phyloP scores from a whole-genome alignment of 2,329 filamentous ascomycete genomes.

The Blastomyces silverae region DNA sequence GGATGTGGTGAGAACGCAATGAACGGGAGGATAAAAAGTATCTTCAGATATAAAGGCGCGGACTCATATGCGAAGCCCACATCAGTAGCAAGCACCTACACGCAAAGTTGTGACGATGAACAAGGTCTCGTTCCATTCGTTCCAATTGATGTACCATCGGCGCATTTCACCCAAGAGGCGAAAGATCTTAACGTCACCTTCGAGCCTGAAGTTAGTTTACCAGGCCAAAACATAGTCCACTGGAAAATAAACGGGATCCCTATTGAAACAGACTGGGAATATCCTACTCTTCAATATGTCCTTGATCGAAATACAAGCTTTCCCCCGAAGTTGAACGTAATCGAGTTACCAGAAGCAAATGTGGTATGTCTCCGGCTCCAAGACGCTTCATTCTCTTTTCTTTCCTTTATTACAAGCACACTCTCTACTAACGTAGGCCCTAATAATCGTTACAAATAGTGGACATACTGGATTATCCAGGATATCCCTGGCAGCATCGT shows the following conservation, averaged over 20 bases:
- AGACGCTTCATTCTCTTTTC: not conserved
- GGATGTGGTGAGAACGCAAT: conserved; percentile 13
- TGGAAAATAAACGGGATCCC: conserved; percentile 35
- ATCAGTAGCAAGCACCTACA: conserved; percentile 18
- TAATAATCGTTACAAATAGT: conserved; percentile 24
- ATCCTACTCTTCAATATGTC: conserved; percentile 42
- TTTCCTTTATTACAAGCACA: not conserved
- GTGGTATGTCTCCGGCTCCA: conserved; percentile 15
- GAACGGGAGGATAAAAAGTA: conserved; percentile 13
- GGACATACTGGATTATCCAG: conserved; percentile 48
- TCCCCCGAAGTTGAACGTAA: conserved; percentile 35
- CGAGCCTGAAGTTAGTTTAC: conserved; percentile 19
- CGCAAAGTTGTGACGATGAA: conserved; percentile 21
- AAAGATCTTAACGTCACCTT: conserved; percentile 23
- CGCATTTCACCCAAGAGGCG: conserved; percentile 21
- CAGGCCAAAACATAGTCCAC: conserved; percentile 22
- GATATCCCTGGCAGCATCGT: conserved; percentile 28
- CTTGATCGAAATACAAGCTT: conserved; percentile 39
- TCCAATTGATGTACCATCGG: conserved; percentile 23
- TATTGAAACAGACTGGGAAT: conserved; percentile 40
- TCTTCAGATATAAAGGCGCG: conserved; percentile 16
- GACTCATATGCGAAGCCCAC: conserved; percentile 15
- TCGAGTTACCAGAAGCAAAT: conserved; percentile 33
- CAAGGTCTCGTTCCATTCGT: conserved; percentile 23
- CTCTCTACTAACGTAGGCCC: conserved; percentile 2